Base-by-base conservation (phyloP, 805 yeast species). In the Cyberlindnera mississippiensis region DNA sequence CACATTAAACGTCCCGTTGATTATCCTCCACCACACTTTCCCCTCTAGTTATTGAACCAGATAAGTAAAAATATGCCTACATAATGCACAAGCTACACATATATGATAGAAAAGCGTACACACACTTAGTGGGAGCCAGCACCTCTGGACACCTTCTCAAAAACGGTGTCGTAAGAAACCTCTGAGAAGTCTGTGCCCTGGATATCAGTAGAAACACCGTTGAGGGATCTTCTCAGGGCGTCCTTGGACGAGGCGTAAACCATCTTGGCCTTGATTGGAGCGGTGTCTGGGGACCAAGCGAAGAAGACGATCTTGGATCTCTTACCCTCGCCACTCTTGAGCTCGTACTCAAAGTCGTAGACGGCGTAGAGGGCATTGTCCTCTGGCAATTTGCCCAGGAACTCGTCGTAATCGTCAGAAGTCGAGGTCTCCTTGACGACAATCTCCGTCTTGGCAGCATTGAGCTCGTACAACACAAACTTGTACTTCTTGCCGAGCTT, bases 161-260 rank as follows among this genome's bases (percentile, higher is more conserved):
- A 77, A 46, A 93, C 93, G 53, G 90, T 75, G 64, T 91, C 99
- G 68, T 84, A 87, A 51, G 96, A 86, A 55, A 93, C 97, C 76
- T 93, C 99, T 49, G 95, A 82, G 71, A 82, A 90, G 69, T 93
- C 99, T 45, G 99, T 93, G 63, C 98, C 99, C 75, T 93, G 99
- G 61, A 93, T 76, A 63, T 93, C 99, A 55, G 96, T 68, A 44
- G 96, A 73, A 55, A 93, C 81, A 68, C 99, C 99, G 66, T 86
- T 91, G 63, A 93, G 76, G 43, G 99, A 91, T 72, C 96, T 88
- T 77, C 98, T 91, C 62, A 93, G 78, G 37, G 97, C 96, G 60
- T 90, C 98, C 72, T 89, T 89, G 47, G 98, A 90, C n/a, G 96
- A 80, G 36, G 99, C 98, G 73, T 90, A 91, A 50, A 91, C 85